Base-by-base conservation (phyloP, 768 basidiomycete species). In the Panaeolus papilionaceus region DNA sequence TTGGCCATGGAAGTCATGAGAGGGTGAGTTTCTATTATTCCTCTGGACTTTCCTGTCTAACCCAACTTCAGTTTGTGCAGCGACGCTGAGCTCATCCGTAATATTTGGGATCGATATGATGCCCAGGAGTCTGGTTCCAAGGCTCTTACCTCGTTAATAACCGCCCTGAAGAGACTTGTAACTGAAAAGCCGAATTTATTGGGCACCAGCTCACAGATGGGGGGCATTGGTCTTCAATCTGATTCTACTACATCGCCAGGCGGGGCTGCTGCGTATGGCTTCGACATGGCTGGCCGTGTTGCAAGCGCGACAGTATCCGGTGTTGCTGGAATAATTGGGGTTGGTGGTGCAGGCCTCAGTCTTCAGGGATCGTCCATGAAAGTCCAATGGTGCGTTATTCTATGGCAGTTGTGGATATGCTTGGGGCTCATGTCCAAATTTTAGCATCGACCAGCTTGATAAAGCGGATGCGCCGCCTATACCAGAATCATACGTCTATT, bases 361-460 rank as follows among this genome's bases (percentile, higher is more conserved):
- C 74, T 92, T 18, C 89, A 91, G 61, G 82, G 83, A 0, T 92
- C 92, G 3, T 84, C 89, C 0, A 94, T 97, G 92, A 97, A 96
- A 75, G 76, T 98, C 28, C 94, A 96, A 77, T 95, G 96, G 96
- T 96, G 68, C 47, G 88, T 81, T 4, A 23, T 11, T 47, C 18
- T 38, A 45, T 26, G 58, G 12, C 8, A 39, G 6, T 16, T 28
- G 2, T 4, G 14, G 6, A 14, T 33, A 10, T 42, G 16, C 10
- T 12, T 62, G 68, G 71, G 40, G 67, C 66, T 44, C 45, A 66
- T 54, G 63, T 63, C 62, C 38, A 5, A 49, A 42, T 63, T 18
- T 28, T 72, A 98, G 96, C 76, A 98, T 99, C 71, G 97, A 99
- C 76, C 98, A 99, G 77, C 88, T 98, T 12, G 97, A 99, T 81